Evolutionary conservation across 2,329 filamentous ascomycete genomes (phyloP).

Genomic region (Penicillium sp.): DNA sequence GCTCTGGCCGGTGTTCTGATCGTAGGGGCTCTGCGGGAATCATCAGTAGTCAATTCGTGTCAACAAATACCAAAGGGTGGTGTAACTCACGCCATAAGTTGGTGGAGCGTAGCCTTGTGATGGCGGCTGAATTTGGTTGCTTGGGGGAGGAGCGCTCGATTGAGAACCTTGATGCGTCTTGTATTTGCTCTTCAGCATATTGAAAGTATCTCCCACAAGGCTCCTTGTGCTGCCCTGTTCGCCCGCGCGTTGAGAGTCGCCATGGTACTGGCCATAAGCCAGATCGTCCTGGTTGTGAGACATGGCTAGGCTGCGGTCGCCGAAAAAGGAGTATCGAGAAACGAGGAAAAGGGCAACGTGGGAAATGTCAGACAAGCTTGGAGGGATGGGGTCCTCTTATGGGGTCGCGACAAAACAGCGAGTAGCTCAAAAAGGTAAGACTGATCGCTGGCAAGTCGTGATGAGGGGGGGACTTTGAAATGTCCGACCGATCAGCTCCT

Average conservation of each 20-base stretch:
- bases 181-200: constrained; percentile 51
- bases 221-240: constrained; percentile 51
- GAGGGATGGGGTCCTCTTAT: constrained; percentile 12
- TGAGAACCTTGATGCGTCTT: constrained; percentile 32
- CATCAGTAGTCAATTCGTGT: background rate
- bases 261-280: constrained; percentile 60
- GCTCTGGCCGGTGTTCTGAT: background rate
- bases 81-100: constrained; percentile 30
- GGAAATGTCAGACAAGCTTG: background rate
- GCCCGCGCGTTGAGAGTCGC: constrained; percentile 36
- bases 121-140: constrained; percentile 12
- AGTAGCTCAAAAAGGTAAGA: background rate
- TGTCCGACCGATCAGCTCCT: constrained; percentile 8
- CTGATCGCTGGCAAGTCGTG: background rate
- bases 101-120: constrained; percentile 25
- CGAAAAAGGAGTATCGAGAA: background rate
- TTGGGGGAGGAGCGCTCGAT: constrained; percentile 12
- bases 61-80: background rate
- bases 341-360: background rate
- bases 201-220: constrained; percentile 58
- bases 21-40: background rate
- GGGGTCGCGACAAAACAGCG: background rate
- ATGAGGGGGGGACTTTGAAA: constrained; percentile 8
- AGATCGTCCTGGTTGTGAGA: constrained; percentile 55
- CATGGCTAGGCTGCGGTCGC: constrained; percentile 30